Evolutionary conservation across 805 yeast species (phyloP).

Genomic region (Candida insectorum): DNA sequence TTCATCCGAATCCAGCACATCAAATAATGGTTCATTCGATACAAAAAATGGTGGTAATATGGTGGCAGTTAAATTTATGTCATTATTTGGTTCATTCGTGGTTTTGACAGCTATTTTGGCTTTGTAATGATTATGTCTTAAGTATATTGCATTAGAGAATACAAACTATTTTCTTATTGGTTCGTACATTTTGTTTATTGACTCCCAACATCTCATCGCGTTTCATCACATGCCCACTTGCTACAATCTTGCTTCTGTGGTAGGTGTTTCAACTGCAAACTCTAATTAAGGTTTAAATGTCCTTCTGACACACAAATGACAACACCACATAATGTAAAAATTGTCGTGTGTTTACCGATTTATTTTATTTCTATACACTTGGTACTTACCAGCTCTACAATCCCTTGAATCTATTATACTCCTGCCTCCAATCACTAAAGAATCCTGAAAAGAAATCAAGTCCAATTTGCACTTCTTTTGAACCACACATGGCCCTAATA

Average conservation of each 20-base stretch:
- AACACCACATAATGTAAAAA: too few species aligned
- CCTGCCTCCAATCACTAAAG: constrained; percentile 14
- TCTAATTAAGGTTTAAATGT: too few species aligned
- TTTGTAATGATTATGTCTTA: too few species aligned
- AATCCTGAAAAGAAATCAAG: constrained; percentile 29
- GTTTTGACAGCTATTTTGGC: constrained; percentile 2
- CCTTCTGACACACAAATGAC: too few species aligned
- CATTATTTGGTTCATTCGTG: constrained; percentile 3
- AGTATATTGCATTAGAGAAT: too few species aligned
- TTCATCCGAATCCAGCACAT: constrained; percentile 3
- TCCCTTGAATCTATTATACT: constrained; percentile 5
- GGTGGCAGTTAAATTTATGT: constrained; percentile 1
- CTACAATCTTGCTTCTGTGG: too few species aligned
- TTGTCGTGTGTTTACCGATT: too few species aligned
- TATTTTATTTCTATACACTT: too few species aligned
- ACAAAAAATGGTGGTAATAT: constrained; percentile 1
- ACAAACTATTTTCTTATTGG: too few species aligned
- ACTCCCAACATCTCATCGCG: too few species aligned
- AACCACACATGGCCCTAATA: constrained; percentile 36
- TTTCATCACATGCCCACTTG: too few species aligned
- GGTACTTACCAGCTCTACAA: constrained; percentile 2
- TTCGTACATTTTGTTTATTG: constrained; percentile 6
- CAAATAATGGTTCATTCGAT: constrained; percentile 6
- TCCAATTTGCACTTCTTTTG: constrained; percentile 38
- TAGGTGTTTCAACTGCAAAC: too few species aligned